A percentile compares a stretch with the other conserved stretches of the same genome.
These are phyloP conservation scores for Tetrapisispora arboricola DNA, from an alignment of 805 yeast species.

Conservation along the genomic window DNA sequence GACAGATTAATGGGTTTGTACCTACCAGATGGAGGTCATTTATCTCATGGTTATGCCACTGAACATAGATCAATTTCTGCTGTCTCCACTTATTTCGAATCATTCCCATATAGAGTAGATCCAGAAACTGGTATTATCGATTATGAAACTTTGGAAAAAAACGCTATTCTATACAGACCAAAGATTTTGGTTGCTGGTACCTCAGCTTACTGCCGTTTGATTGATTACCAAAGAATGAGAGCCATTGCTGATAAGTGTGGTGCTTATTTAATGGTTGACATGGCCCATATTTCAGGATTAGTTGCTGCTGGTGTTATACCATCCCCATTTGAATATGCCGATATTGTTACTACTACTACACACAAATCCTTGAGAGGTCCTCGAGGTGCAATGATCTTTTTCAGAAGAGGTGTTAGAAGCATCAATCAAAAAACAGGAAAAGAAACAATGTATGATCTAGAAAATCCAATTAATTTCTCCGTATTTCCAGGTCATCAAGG, in stretches of 20 bases:
- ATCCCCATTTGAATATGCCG: conserved; percentile 94
- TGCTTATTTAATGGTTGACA: conserved; percentile 90
- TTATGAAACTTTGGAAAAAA: conserved; percentile 87
- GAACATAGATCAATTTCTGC: conserved; percentile 87
- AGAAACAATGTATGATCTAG: conserved; percentile 84
- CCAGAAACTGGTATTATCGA: conserved; percentile 89
- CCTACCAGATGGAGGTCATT: conserved; percentile 97
- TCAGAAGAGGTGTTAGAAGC: conserved; percentile 89
- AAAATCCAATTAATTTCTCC: conserved; percentile 90
- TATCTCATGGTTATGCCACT: conserved; percentile 97
- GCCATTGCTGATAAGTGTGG: conserved; percentile 95
- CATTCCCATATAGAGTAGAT: conserved; percentile 96
- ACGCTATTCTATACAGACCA: conserved; percentile 88
- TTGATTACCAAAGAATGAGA: conserved; percentile 94
- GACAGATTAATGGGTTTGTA: conserved; percentile 97
- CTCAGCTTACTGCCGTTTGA: conserved; percentile 92
- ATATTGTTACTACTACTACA: conserved; percentile 95
- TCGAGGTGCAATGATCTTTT: conserved; percentile 99
- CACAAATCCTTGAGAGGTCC: conserved; percentile 99
- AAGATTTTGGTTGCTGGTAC: conserved; percentile 96
- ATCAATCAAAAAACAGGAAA: conserved; percentile 84
- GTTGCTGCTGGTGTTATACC: conserved; percentile 93
- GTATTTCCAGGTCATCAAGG: conserved; percentile 99
- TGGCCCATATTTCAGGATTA: conserved; percentile 97
- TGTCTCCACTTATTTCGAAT: conserved; percentile 91